Percentiles rank a stretch among this genome's conserved stretches.
phyloP scores from a whole-genome alignment of 2,329 filamentous ascomycete genomes.

The Botrytis sinoallii region DNA sequence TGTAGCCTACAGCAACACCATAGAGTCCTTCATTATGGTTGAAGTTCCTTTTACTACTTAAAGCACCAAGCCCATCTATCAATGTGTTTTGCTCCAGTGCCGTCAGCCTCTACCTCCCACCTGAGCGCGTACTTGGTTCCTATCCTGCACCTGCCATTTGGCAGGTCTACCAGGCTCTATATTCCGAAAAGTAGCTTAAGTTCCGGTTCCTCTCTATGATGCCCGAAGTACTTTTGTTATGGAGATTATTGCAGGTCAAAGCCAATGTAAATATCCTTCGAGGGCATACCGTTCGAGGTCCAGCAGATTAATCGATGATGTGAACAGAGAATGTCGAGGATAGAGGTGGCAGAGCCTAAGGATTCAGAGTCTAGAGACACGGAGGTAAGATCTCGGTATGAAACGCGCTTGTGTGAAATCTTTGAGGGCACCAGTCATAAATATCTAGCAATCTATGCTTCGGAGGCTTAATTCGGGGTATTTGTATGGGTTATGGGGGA shows the following conservation, averaged over 20 bases:
- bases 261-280: no score
- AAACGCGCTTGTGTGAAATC: not conserved
- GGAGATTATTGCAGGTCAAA: not conserved
- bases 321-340: not conserved
- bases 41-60: not conserved
- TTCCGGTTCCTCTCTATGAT: not conserved
- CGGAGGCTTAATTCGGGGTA: no score
- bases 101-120: not conserved
- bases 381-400: not conserved
- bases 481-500: no score
- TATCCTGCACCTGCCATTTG: not conserved
- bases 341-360: not conserved
- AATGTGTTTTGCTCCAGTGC: not conserved
- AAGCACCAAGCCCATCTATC: not conserved
- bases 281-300: no score
- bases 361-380: not conserved
- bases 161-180: not conserved
- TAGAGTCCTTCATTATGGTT: not conserved
- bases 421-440: not conserved
- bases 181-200: not conserved
- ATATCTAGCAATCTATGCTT: accelerated
- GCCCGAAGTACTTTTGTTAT: not conserved
- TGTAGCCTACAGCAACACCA: not conserved
- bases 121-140: not conserved
- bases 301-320: not conserved